Evolutionary conservation across 805 yeast genomes (phyloP).

Genomic region (Brettanomyces naardenensis): DNA sequence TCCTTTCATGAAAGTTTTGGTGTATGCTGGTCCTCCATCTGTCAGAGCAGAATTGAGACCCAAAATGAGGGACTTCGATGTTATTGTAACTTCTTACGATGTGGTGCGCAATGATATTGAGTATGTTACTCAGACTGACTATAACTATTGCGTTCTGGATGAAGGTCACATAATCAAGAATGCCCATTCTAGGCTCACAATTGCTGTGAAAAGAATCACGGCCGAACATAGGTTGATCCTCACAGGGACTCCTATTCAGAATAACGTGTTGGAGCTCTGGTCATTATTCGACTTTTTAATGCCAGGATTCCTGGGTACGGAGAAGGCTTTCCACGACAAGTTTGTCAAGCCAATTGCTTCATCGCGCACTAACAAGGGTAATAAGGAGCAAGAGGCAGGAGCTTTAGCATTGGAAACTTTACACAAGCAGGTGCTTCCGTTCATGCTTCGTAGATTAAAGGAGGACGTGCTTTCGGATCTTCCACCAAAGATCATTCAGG

Average conservation of each 20-base stretch:
- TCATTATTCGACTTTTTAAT: constrained; percentile 93
- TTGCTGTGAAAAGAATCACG: constrained; percentile 71
- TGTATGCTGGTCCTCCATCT: constrained; percentile 91
- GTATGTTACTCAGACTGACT: constrained; percentile 49
- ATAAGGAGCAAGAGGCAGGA: constrained; percentile 95
- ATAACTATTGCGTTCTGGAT: constrained; percentile 91
- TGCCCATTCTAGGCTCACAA: constrained; percentile 78
- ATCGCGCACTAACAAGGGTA: constrained; percentile 79
- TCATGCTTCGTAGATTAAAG: constrained; percentile 89
- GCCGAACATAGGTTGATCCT: constrained; percentile 88
- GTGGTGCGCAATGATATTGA: constrained; percentile 89
- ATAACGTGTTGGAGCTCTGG: constrained; percentile 95
- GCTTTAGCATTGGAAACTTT: constrained; percentile 92
- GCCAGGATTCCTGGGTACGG: constrained; percentile 98
- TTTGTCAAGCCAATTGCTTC: constrained; percentile 98
- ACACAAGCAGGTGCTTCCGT: constrained; percentile 94
- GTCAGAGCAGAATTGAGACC: constrained; percentile 50
- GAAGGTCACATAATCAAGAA: constrained; percentile 98
- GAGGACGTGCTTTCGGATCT: constrained; percentile 93
- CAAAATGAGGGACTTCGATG: constrained; percentile 54
- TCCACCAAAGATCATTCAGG: constrained; percentile 98
- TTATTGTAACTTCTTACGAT: constrained; percentile 92
- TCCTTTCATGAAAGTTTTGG: constrained; percentile 73
- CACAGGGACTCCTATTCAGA: constrained; percentile 98
- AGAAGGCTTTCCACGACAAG: constrained; percentile 84